phyloP scores from a whole-genome alignment of 2,329 filamentous ascomycete genomes.

The Calonectria pseudoturangicola region DNA sequence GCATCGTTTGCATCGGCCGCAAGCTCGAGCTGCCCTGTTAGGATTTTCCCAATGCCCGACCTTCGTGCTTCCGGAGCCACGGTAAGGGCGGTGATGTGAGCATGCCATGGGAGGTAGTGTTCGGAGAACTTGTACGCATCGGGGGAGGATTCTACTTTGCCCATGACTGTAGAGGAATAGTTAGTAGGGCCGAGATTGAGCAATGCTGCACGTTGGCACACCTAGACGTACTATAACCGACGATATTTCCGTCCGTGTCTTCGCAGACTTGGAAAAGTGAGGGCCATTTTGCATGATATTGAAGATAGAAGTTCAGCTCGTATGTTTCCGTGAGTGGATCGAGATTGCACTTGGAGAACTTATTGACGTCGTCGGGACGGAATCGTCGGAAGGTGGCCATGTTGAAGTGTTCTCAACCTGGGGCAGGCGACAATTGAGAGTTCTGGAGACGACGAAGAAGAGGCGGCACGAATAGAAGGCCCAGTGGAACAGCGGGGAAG shows the following conservation, averaged over 20 bases:
- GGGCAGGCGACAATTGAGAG: not conserved
- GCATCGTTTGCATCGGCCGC: slow-evolving; percentile 87
- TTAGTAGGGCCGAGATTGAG: slow-evolving; percentile 42
- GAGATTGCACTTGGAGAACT: slow-evolving; percentile 95
- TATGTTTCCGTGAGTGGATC: slow-evolving; percentile 99
- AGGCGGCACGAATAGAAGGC: not conserved
- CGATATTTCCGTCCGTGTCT: slow-evolving; percentile 88
- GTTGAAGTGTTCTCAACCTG: not conserved
- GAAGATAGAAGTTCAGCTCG: slow-evolving; percentile 94
- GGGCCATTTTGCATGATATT: slow-evolving; percentile 97
- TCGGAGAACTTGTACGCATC: slow-evolving; percentile 83
- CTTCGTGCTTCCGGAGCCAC: slow-evolving; percentile 91
- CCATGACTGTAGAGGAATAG: slow-evolving; percentile 84
- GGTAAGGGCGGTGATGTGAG: slow-evolving; percentile 96
- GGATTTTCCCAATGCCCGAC: slow-evolving; percentile 88
- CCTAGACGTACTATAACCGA: slow-evolving; percentile 87
- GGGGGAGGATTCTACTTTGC: slow-evolving; percentile 93
- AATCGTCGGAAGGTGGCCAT: slow-evolving; percentile 85
- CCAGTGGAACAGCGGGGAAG: not conserved
- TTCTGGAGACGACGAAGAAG: not conserved
- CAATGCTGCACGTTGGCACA: not conserved
- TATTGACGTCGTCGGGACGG: slow-evolving; percentile 87
- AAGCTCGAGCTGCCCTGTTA: slow-evolving; percentile 88
- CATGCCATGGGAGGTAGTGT: slow-evolving; percentile 99
- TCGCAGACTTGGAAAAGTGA: slow-evolving; percentile 95